Evolutionary conservation across 1,284 basidiomycete genomes (phyloP).

Genomic region (Neolentinus lepideus): DNA sequence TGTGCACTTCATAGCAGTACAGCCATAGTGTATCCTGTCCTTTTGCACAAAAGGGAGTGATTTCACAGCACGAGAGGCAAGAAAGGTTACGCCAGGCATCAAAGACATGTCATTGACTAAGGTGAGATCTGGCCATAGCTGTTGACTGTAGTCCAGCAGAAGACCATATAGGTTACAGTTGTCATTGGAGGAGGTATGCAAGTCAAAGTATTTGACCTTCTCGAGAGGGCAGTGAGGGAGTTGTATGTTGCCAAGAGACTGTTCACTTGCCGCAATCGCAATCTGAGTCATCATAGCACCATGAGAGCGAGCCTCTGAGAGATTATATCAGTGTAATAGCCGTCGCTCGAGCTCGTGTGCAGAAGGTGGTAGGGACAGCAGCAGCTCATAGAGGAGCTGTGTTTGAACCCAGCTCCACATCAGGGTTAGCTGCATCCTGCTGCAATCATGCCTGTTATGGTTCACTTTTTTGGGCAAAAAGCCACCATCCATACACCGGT

Average conservation of each 20-base stretch:
- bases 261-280: too few relatives aligned
- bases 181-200: too few relatives aligned
- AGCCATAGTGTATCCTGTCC: neutral
- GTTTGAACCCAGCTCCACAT: constrained; percentile 22
- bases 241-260: too few relatives aligned
- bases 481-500: constrained; percentile 29
- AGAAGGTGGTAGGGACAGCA: too few relatives aligned
- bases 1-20: neutral
- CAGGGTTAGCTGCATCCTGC: constrained; percentile 23
- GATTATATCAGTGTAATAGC: too few relatives aligned
- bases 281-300: too few relatives aligned
- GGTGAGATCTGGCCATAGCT: neutral
- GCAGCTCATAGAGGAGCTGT: constrained; percentile 21
- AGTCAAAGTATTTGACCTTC: too few relatives aligned
- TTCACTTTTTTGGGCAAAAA: constrained; percentile 27
- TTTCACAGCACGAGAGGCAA: neutral
- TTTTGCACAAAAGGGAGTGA: neutral
- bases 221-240: too few relatives aligned
- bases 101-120: neutral
- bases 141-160: neutral
- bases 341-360: too few relatives aligned
- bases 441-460: constrained; percentile 23
- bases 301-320: too few relatives aligned
- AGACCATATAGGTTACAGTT: neutral
- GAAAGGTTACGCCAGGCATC: neutral